Evolutionary conservation across 1,139 yeast species (phyloP).

Genomic region (Pichia sp.): DNA sequence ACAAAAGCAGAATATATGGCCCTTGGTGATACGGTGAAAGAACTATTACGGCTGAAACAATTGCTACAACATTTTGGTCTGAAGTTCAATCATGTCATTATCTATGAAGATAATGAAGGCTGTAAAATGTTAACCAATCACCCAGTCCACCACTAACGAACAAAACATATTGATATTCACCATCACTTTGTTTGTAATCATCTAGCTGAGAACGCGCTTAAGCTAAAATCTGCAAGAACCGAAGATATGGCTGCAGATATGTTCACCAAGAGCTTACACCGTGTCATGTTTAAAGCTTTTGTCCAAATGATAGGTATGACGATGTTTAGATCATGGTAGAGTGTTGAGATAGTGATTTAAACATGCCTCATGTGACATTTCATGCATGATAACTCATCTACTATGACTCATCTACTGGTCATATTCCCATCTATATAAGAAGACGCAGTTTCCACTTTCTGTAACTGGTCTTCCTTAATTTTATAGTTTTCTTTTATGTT

Average conservation of each 20-base stretch:
- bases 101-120: neutral
- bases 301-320: neutral
- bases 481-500: too few relatives aligned
- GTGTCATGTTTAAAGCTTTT: neutral
- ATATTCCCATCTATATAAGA: too few relatives aligned
- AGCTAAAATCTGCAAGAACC: neutral
- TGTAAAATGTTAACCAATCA: neutral
- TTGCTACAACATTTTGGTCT: neutral
- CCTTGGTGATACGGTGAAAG: neutral
- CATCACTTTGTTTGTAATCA: too few relatives aligned
- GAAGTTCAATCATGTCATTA: neutral
- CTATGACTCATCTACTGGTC: too few relatives aligned
- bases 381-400: too few relatives aligned
- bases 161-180: conserved; percentile 2
- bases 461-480: too few relatives aligned
- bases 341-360: too few relatives aligned
- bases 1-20: neutral
- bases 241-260: neutral
- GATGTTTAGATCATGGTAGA: too few relatives aligned
- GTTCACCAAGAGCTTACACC: neutral
- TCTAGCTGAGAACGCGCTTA: neutral
- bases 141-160: conserved; percentile 1
- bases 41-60: neutral
- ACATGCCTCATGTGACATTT: too few relatives aligned
- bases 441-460: too few relatives aligned